Evolutionary conservation across 139 green algal genomes (phyloP), one percentile per base, ranked within the genome.

Genomic region (Picochlorum costavermella): DNA sequence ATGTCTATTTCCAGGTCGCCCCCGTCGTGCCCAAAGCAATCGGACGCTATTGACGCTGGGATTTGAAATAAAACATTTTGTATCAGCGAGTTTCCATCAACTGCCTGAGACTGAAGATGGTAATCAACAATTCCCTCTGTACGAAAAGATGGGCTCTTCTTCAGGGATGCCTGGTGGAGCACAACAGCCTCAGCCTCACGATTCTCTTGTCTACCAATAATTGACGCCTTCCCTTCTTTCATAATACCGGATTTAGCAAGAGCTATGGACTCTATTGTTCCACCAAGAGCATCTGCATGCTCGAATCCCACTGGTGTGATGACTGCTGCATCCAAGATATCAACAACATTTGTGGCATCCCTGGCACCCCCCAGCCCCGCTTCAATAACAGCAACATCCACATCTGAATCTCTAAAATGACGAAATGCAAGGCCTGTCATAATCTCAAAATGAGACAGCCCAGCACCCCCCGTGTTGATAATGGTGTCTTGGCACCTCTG

Each of bases 281-380:
- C 87, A 3, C 86, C 88, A 23, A 95, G 72, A 0, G 86, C 86
- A 2, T 68, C 78, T 26, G 83, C 56, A 48, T 95, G 88, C 25
- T 95, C 88, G 5, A 61, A 29, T 5, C 83, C 76, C 10, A 82
- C 46, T 1, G 75, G 62, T 4, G 73, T 80, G 12, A 81, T 56
- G 30, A 86, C 66, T 43, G 74, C 68, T 6, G 62, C 65, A 13
- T 72, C 56, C 3, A 66, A 55, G 4, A 49, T 5, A 1, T 45
- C 40, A 31, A 92, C 83, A 23, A 95, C 83, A 60, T 96, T 96
- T 26, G 87, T 96, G 5, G 89, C 89, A 64, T 96, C 89, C 4
- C 73, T 75, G 0, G 65, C 70, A 5, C 87, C 89, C 2, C 89
- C 89, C 20, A 96, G 68, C 1, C 89, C 89, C 26, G 86, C 84